Percentiles rank a stretch among this genome's conserved stretches.
phyloP scores from a whole-genome alignment of 2,329 filamentous ascomycete species.

The Ophiocordyceps camponoti-rufipedis region DNA sequence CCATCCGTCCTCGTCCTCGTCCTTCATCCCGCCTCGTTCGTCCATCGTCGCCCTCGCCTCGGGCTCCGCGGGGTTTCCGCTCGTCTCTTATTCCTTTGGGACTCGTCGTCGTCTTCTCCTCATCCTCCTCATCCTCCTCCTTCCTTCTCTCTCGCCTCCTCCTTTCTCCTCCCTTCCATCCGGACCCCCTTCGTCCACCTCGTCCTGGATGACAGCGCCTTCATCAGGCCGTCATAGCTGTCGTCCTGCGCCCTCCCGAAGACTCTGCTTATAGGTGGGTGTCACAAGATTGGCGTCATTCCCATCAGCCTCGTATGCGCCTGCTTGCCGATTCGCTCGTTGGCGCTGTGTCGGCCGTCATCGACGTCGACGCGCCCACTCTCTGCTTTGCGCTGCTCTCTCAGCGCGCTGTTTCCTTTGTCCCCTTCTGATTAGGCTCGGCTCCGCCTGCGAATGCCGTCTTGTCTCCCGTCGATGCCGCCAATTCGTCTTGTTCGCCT shows the following conservation, averaged over 20 bases:
- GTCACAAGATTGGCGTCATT: background rate
- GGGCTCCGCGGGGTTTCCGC: background rate
- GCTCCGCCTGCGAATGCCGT: too few relatives aligned
- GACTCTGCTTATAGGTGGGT: background rate
- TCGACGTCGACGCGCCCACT: background rate
- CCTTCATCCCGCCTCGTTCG: too few relatives aligned
- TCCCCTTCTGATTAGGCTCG: background rate
- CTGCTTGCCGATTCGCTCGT: background rate
- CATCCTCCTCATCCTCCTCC: background rate
- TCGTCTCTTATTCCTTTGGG: background rate
- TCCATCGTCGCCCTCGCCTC: too few relatives aligned
- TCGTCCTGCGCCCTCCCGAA: background rate
- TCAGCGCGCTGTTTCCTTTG: background rate
- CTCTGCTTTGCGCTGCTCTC: background rate
- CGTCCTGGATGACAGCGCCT: background rate
- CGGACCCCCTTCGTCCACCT: background rate
- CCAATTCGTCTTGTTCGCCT: background rate
- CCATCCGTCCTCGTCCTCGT: too few relatives aligned
- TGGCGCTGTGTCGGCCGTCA: background rate
- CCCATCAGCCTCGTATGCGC: conserved; percentile 1
- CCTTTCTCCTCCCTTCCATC: background rate
- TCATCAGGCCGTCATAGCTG: background rate
- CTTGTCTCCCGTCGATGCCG: background rate
- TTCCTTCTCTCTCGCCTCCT: background rate
- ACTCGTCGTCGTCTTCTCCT: conserved; percentile 9